Evolutionary conservation across 2,329 filamentous ascomycete genomes (phyloP), one percentile per base, ranked within the genome.

Genomic region (Parastagonospora nodorum): DNA sequence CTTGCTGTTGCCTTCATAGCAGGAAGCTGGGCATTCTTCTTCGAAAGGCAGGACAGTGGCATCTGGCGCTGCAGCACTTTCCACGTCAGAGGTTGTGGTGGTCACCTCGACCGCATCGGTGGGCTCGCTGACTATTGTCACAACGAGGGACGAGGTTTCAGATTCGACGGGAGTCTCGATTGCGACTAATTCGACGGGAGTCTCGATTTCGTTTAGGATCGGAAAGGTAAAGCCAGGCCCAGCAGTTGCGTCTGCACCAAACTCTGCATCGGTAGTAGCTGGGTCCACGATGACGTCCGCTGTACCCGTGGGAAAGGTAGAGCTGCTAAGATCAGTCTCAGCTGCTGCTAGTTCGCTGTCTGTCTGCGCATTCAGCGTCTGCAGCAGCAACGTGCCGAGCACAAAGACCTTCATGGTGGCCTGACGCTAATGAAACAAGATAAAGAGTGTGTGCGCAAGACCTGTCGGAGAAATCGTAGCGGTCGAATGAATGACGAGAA

Each of bases 401-500:
- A 58, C 30, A 19, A 61, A 19, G 49, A 36, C 50, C 51, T 57
- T 66, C 62, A 66, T 63, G 28, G 28, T 57, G 45, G 51, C 42
- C 42, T 27, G 46, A 36, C 50, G 50, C 47, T 27, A 42, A 12
- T 42, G 30, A 50, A 33, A 45, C 36, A 37, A 42, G 38, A 40
- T 14, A 49, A 32, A 32, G 50, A 49, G 24, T 14, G 30, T 49
- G n/a, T 43, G 35, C 38, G 41, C 50, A 28, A 32, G n/a, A 14
- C 50, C 48, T 55, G 51, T 55, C 15, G 7, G 41, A 60, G 58
- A 10, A 51, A 56, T 35, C 45, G 57, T 45, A 29, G 46, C 16
- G 31, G 48, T 42, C 33, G 43, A 64, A 63, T 29, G 61, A 61
- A 55, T 59, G 61, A 63, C 57, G 33, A 43, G 47, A 59, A 55